A percentile compares a stretch with the other conserved stretches of the same genome.
Conservation (phyloP, 495 filamentous ascomycete species). For the Penicillium ucsense region DNA sequence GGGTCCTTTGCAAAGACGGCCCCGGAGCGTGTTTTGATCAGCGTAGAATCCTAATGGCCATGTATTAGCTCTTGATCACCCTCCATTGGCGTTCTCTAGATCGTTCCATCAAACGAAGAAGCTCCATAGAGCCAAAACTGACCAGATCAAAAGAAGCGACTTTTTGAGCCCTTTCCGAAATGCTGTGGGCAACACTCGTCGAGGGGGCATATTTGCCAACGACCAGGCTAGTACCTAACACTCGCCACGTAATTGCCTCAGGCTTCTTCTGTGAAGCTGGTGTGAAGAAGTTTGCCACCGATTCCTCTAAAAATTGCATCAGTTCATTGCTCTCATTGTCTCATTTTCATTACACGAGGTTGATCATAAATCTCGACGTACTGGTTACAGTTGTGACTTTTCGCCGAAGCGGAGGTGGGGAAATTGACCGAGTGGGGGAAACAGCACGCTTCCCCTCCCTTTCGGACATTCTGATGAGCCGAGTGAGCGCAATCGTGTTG, state of each 20-base stretch:
- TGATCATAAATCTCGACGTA: slow-evolving; percentile 26
- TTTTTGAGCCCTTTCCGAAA: slow-evolving; percentile 37
- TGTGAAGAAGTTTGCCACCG: slow-evolving; percentile 80
- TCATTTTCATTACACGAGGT: too few relatives aligned
- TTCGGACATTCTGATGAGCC: slow-evolving; percentile 24
- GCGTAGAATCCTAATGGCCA: slow-evolving; percentile 65
- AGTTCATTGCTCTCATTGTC: too few relatives aligned
- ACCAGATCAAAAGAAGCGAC: slow-evolving; percentile 91
- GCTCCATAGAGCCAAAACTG: slow-evolving; percentile 15
- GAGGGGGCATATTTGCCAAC: slow-evolving; percentile 59
- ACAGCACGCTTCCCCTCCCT: slow-evolving; percentile 25
- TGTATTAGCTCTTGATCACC: background rate
- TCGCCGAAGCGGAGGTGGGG: slow-evolving; percentile 38
- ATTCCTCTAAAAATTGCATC: slow-evolving; percentile 37
- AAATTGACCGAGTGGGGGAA: slow-evolving; percentile 28
- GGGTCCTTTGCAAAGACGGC: slow-evolving; percentile 62
- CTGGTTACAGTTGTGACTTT: slow-evolving; percentile 67
- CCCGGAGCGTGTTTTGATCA: slow-evolving; percentile 72
- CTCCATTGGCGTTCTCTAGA: background rate
- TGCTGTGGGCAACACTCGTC: slow-evolving; percentile 1
- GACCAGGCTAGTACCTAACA: slow-evolving; percentile 59
- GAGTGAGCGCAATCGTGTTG: slow-evolving; percentile 11
- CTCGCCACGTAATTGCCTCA: slow-evolving; percentile 64
- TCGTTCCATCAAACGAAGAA: background rate
- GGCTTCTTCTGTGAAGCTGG: slow-evolving; percentile 78